Percentiles rank a stretch among this genome's conserved stretches.
Evolutionary conservation across 352 stramenopile genomes (phyloP).

Genomic region (Phytophthora pisi): DNA sequence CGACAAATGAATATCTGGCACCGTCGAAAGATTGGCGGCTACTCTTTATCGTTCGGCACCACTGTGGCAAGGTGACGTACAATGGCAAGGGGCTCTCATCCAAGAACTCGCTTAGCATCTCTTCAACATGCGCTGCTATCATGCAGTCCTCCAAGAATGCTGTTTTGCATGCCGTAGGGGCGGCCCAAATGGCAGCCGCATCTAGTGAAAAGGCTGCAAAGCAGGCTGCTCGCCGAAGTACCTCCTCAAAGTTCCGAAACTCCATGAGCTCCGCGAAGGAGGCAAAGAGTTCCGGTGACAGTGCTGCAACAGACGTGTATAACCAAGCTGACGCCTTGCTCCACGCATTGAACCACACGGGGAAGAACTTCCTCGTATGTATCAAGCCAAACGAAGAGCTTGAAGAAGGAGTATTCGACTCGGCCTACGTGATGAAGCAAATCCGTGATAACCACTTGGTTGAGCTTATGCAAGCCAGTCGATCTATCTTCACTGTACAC

Average conservation of each 20-base stretch:
- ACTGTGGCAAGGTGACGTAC: slow-evolving; percentile 77
- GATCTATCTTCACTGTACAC: slow-evolving; percentile 75
- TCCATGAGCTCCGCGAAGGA: slow-evolving; percentile 60
- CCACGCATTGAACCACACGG: slow-evolving; percentile 71
- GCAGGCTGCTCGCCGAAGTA: slow-evolving; percentile 32
- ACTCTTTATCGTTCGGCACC: slow-evolving; percentile 79
- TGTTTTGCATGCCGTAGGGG: slow-evolving; percentile 70
- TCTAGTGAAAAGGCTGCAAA: slow-evolving; percentile 59
- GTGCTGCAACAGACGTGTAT: slow-evolving; percentile 59
- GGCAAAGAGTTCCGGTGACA: slow-evolving; percentile 43
- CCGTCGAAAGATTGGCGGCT: slow-evolving; percentile 79
- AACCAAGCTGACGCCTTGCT: slow-evolving; percentile 73
- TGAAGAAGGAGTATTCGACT: slow-evolving; percentile 70
- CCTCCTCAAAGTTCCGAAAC: slow-evolving; percentile 48
- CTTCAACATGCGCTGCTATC: slow-evolving; percentile 78
- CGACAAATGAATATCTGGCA: slow-evolving; percentile 68
- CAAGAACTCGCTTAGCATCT: slow-evolving; percentile 81
- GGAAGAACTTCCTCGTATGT: slow-evolving; percentile 84
- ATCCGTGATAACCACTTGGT: slow-evolving; percentile 72
- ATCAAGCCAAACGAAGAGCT: slow-evolving; percentile 78
- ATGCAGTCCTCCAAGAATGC: slow-evolving; percentile 87
- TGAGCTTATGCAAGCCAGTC: slow-evolving; percentile 76
- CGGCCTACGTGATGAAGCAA: slow-evolving; percentile 73
- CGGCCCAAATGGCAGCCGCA: slow-evolving; percentile 64
- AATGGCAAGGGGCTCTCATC: slow-evolving; percentile 68